Evolutionary conservation across 768 basidiomycete genomes (phyloP), one percentile per base, ranked within the genome.

Genomic region (Kwoniella shandongensis): DNA sequence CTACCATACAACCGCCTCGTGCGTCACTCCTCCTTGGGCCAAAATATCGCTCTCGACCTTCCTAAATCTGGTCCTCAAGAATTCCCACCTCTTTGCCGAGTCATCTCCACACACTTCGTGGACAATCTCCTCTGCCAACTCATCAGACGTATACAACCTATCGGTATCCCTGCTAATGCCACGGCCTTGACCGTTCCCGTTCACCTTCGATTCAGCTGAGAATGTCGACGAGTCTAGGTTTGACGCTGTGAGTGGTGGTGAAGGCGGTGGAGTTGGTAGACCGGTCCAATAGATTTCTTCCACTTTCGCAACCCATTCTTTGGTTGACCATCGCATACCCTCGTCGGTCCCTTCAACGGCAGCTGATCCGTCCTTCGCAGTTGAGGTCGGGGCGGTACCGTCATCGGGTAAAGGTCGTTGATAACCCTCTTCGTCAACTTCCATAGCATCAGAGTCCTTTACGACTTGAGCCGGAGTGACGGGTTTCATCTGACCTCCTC

Each of bases 21-120:
- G 63, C 1, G 67, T 66, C 7, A 73, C 52, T 4, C 72, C 72
- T 3, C 66, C 70, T 7, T 55, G 59, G 23, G 52, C 38, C 48
- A 70, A 25, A 10, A 89, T 84, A 66, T 91, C 89, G 77, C 85
- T 89, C 76, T 88, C 88, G 1, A 96, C 90, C 25, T 88, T 88
- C 57, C 84, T 82, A 73, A 91, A 94, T 70, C 83, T 78, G 2
- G 92, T 94, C 73, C 90, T 81, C 69, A 94, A 84, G 29, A 83
- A 73, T 48, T 75, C 72, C 69, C 78, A 76, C 42, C 83, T 75
- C 57, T 78, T 75, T 27, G 59, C 73, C 56, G 83, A 83, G 27
- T 81, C 80, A 11, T 73, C 71, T 18, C 69, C 79, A 56, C 83
- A 79, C 77, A 79, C 76, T 76, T 85, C 83, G 17, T 59, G 63